Evolutionary conservation across 148 eudicot genomes (phyloP).

Genomic region (Nepenthes gracilis): DNA sequence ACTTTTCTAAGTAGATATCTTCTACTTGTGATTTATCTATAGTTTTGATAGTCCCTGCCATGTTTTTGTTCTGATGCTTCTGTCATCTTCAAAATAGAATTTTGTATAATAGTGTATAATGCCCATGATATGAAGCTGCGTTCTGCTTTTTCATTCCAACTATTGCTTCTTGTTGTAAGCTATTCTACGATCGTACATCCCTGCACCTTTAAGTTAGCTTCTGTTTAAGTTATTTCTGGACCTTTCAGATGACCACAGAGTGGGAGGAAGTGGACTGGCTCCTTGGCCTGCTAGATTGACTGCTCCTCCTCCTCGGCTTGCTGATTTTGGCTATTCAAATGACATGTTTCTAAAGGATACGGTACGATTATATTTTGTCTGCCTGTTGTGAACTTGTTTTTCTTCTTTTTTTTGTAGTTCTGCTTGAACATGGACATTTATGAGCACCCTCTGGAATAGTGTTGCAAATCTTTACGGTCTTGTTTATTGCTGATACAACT

Average conservation of each 20-base stretch:
- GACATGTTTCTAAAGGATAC: constrained; percentile 82
- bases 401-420: not conserved
- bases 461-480: not conserved
- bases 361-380: constrained; percentile 25
- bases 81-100: too few species aligned
- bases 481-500: not conserved
- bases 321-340: constrained; percentile 82
- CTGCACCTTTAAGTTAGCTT: not conserved
- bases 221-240: not conserved
- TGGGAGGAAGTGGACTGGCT: constrained; percentile 72
- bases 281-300: constrained; percentile 98
- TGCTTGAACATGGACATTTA: not conserved
- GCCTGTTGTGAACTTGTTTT: not conserved
- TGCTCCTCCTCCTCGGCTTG: constrained; percentile 91
- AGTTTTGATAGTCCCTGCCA: too few species aligned
- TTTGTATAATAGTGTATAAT: too few species aligned
- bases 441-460: not conserved
- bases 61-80: too few species aligned
- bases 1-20: too few species aligned
- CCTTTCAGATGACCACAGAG: constrained; percentile 75
- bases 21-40: too few species aligned
- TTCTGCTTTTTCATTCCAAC: too few species aligned
- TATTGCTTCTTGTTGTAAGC: too few species aligned
- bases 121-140: too few species aligned
- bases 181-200: too few species aligned